Base-by-base conservation (phyloP, 2,329 filamentous ascomycete species). In the Colletotrichum sp. region DNA sequence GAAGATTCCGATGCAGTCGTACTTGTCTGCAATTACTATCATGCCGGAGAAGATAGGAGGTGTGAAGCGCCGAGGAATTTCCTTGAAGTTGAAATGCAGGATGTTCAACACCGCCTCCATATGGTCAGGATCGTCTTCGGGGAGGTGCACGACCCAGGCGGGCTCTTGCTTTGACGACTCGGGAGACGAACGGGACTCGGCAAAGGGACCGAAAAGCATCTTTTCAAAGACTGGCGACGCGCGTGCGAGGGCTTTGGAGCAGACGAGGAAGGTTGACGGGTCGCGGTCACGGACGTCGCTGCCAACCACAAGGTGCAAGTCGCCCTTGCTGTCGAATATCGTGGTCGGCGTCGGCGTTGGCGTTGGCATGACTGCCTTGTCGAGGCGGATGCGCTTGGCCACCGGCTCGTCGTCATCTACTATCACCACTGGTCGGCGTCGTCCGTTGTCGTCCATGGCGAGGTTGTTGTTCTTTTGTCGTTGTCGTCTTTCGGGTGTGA, bases 101-200 rank as follows among this genome's bases (percentile, higher is more conserved):
- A 84, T 82, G 24, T 81, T 77, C n/a, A 84, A 71, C 16, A 84
- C 77, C 4, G 78, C 73, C 4, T 76, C 55, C 26, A 84, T 69
- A 4, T 81, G 75, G 18, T 73, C 59, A 0, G 81, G 80, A 7
- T 82, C 79, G 64, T 84, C 83, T 4, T 81, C 80, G 0, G 82
- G 82, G 0, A 85, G 77, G 2, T 78, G 78, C 12, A 83, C 78
- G 1, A 68, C 43, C 81, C 82, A 83, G 26, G 1, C 79, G 43
- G 16, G 63, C 24, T 6, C 71, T 9, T 59, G 63, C 5, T 12
- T 48, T 9, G 18, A 48, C 38, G 5, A 12, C 38, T 48, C 38
- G 38, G 18, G 0, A 0, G 24, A n/a, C 1, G 62, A 68, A 59
- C 73, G 77, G 38, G 79, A 74, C 61, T 82, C 80, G 14, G 64